Base-by-base conservation (phyloP, 208 protist species). In the Kentomonas sorsogonicus region DNA sequence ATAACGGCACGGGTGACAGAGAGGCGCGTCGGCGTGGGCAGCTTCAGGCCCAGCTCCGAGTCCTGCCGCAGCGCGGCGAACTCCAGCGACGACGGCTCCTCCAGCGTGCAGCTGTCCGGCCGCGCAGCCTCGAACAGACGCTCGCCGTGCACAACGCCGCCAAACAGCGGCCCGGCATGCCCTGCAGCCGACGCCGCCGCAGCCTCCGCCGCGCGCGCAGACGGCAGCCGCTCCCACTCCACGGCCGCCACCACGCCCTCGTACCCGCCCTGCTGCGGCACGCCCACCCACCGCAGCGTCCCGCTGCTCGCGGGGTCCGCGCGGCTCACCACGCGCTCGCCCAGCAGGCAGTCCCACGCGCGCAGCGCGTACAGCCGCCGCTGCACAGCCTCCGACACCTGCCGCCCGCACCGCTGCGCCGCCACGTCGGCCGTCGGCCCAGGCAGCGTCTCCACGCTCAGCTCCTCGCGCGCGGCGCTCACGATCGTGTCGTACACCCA, bases 401-500 rank as follows among this genome's bases (percentile, higher is more conserved):
- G 26, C 20, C 67, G 52, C 10, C 75, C 75, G 5, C 53, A 72
- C 50, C 74, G 25, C 41, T 70, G 60, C 0, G 69, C 67, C 3
- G 70, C 64, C 15, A 43, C 55, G 30, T 58, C 51, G 2, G 36
- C 60, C 40, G 63, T 58, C 5, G 74, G 70, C 23, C 36, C 61
- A 0, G 69, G 74, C 10, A 81, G 50, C 31, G 64, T 57, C 16
- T 39, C 62, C 33, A 61, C 69, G 0, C 59, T 81, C 45, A 77
- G 68, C 31, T 29, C 53, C 0, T 58, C 67, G 5, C 41, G 26
- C 23, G 65, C 69, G 1, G 74, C 74, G 31, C 64, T 62, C 26
- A 53, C 64, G 41, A 77, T 77, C 41, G 68, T 77, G 45, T 81
- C 68, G 5, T 66, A 69, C 11, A 81, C 74, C 74, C 74, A 81